Evolutionary conservation across 306 rosid species (phyloP).

Genomic region (Mucuna pruriens): DNA sequence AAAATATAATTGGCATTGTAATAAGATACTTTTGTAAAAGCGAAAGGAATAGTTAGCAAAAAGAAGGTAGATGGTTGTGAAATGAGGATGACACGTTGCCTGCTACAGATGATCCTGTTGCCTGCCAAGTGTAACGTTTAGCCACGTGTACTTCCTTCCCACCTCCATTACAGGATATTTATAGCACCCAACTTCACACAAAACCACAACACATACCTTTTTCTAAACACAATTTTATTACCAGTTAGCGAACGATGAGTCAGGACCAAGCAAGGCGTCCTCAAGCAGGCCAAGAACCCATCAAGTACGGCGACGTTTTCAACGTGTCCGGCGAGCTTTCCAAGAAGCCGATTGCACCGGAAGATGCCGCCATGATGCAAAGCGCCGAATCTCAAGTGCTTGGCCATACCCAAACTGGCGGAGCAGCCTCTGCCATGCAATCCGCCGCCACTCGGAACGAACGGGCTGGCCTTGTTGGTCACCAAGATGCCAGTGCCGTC

Average conservation of each 20-base stretch:
- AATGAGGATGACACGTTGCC: slow-evolving; percentile 34
- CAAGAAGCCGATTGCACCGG: slow-evolving; percentile 59
- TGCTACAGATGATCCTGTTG: background rate
- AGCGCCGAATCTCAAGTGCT: slow-evolving; percentile 62
- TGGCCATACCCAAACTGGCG: slow-evolving; percentile 64
- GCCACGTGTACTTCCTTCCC: slow-evolving; percentile 21
- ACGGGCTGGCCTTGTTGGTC: slow-evolving; percentile 56
- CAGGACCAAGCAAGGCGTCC: slow-evolving; percentile 58
- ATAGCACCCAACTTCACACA: background rate
- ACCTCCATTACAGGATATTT: slow-evolving; percentile 31
- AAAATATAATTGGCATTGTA: too few relatives aligned
- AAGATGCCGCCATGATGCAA: slow-evolving; percentile 87
- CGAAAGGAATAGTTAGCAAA: too few relatives aligned
- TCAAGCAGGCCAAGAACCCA: slow-evolving; percentile 40
- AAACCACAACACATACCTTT: background rate
- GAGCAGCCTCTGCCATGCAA: slow-evolving; percentile 69
- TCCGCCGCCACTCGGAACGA: slow-evolving; percentile 68
- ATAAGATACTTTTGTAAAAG: too few relatives aligned
- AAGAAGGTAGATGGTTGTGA: background rate
- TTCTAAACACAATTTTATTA: too few relatives aligned
- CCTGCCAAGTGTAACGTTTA: slow-evolving; percentile 34
- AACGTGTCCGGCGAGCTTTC: slow-evolving; percentile 66
- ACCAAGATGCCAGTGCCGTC: slow-evolving; percentile 49
- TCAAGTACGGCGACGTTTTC: slow-evolving; percentile 75
- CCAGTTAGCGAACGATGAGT: slow-evolving; percentile 43